Evolutionary conservation across 208 protist genomes (phyloP).

Genomic region (Acanthamoeba castellanii): DNA sequence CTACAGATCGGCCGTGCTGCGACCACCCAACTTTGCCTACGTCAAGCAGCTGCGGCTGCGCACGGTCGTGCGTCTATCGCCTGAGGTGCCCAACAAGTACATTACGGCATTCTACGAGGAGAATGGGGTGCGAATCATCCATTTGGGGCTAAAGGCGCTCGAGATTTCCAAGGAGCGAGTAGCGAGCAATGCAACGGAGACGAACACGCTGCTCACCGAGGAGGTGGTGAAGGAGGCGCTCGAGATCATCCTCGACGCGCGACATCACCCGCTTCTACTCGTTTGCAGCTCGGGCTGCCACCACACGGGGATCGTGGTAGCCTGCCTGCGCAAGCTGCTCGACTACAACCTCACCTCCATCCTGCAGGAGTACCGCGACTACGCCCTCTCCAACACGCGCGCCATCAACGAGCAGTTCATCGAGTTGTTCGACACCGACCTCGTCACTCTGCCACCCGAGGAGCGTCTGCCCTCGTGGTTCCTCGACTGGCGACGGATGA

Average conservation of each 20-base stretch:
- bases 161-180: slow-evolving; percentile 72
- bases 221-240: slow-evolving; percentile 94
- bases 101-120: slow-evolving; percentile 96
- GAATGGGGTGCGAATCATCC: slow-evolving; percentile 90
- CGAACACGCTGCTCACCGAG: slow-evolving; percentile 82
- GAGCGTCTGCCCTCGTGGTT: slow-evolving; percentile 84
- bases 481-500: slow-evolving; percentile 80
- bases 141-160: slow-evolving; percentile 87
- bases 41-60: slow-evolving; percentile 95
- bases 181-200: slow-evolving; percentile 11
- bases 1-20: slow-evolving; percentile 94
- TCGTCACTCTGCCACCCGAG: slow-evolving; percentile 92
- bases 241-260: slow-evolving; percentile 94
- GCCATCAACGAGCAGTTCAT: slow-evolving; percentile 99
- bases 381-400: slow-evolving; percentile 88
- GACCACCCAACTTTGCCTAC: slow-evolving; percentile 96
- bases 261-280: slow-evolving; percentile 96
- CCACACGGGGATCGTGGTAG: slow-evolving; percentile 97
- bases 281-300: slow-evolving; percentile 95
- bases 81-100: slow-evolving; percentile 92
- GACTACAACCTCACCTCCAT: slow-evolving; percentile 97
- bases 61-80: slow-evolving; percentile 96
- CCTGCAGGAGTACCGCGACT: slow-evolving; percentile 93
- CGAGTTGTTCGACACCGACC: slow-evolving; percentile 98
- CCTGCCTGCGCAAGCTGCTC: slow-evolving; percentile 97